Percentiles rank a stretch among this genome's conserved stretches.
Conservation (phyloP, 2,329 filamentous ascomycete genomes). For the Xylariaceae sp. region DNA sequence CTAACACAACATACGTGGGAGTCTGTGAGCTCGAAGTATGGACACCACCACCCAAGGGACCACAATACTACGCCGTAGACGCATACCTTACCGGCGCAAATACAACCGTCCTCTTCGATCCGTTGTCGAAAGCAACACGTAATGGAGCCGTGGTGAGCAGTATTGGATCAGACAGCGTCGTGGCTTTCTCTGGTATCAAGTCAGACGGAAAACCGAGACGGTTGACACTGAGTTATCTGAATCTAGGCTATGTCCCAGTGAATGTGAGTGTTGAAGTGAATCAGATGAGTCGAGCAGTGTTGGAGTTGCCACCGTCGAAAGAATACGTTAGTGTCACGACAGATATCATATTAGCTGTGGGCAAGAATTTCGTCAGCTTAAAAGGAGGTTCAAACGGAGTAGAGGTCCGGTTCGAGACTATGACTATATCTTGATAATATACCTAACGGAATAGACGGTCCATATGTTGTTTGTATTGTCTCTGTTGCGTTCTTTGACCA, state of each 20-base stretch:
- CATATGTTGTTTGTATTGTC: background rate
- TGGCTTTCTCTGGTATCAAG: conserved; percentile 29
- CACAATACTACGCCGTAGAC: conserved; percentile 28
- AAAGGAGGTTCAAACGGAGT: conserved; percentile 21
- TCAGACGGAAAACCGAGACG: conserved; percentile 16
- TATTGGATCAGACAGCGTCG: conserved; percentile 23
- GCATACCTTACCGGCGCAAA: conserved; percentile 27
- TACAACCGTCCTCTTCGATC: conserved; percentile 26
- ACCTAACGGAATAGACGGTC: background rate
- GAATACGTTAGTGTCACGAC: conserved; percentile 18
- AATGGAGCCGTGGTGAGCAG: conserved; percentile 29
- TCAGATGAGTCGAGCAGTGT: conserved; percentile 16
- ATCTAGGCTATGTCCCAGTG: conserved; percentile 17
- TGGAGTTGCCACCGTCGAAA: conserved; percentile 20
- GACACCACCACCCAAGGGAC: conserved; percentile 23
- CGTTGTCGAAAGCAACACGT: conserved; percentile 17
- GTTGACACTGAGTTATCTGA: conserved; percentile 26
- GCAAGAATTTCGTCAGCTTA: conserved; percentile 29
- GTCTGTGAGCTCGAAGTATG: conserved; percentile 34
- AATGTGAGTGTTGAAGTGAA: conserved; percentile 26
- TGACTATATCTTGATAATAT: conserved; percentile 19
- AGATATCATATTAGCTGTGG: conserved; percentile 20
- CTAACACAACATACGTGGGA: conserved; percentile 25
- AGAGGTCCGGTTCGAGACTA: conserved; percentile 24
- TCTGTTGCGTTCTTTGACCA: background rate